Base-by-base conservation (phyloP, 106 monocot species). In the Dendrobium officinale region DNA sequence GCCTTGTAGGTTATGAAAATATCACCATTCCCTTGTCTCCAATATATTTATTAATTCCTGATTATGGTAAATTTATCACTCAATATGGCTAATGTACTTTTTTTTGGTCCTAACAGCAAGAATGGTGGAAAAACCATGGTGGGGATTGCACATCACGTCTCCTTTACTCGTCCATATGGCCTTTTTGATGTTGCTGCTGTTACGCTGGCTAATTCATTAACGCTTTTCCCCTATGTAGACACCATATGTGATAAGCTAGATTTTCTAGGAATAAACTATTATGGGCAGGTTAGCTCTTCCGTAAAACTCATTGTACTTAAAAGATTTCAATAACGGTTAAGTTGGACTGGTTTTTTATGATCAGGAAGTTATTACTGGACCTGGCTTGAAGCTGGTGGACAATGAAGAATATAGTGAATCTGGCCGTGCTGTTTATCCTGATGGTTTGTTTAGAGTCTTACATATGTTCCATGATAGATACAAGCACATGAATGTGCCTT, bases 211-310 rank as follows among this genome's bases (percentile, higher is more conserved):
- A 92, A 86, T 82, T 90, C 93, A 29, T 81, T 97, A 83, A 94
- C 92, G 8, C 79, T 94, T 59, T 97, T 90, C 45, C 92, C 92
- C n/a, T 92, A 79, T 85, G 80, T 97, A 10, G 96, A 97, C 81
- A 94, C 89, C 79, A 86, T 92, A 33, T 94, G 87, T 75, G 85
- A 89, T 64, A 93, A 97, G 79, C 82, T 97, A 72, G 96, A 97
- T 78, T 97, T 92, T 80, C 87, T 97, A 44, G 96, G 96, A 5
- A 92, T 97, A 78, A 97, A 97, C 84, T 97, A 97, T 80, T 97
- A 97, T 88, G 96, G 96, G 40, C 96, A 97, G 93, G 93, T 95
- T 54, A 55, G 80, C 44, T 54, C 11, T 68, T 68, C 3, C 5
- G 24, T 26, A 31, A 5, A n/a, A 4, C 68, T 68, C 9, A 29